phyloP scores from a whole-genome alignment of 495 filamentous ascomycete species.

The Neurospora sp. region DNA sequence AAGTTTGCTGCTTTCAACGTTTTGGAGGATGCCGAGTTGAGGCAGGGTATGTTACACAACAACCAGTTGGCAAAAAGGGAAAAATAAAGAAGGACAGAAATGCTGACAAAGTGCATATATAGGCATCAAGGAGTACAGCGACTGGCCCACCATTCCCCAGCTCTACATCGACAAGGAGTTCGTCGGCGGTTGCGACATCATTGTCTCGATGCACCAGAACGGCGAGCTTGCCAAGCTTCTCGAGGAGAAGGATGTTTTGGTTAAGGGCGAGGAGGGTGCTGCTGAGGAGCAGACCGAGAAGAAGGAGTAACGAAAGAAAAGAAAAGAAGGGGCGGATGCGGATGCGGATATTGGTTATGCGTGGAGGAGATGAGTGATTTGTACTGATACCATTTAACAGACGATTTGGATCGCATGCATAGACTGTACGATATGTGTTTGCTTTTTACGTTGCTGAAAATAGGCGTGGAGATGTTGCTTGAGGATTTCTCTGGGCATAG shows the following conservation, averaged over 20 bases:
- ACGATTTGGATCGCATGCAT: not conserved
- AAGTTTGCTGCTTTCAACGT: conserved; percentile 98
- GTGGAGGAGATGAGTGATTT: not conserved
- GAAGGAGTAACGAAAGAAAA: conserved; percentile 7
- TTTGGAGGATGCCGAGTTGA: conserved; percentile 76
- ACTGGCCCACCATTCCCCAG: conserved; percentile 98
- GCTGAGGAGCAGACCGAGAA: conserved; percentile 8
- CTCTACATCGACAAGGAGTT: conserved; percentile 94
- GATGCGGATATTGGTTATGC: not conserved
- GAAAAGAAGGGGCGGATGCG: not conserved
- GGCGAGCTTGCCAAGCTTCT: conserved; percentile 85
- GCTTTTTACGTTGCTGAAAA: not conserved
- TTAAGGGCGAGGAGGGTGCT: conserved; percentile 5
- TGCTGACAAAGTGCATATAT: conserved; percentile 1
- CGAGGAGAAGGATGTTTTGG: conserved; percentile 77
- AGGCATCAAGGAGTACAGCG: conserved; percentile 98
- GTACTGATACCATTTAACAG: not conserved
- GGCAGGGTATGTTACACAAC: conserved; percentile 54
- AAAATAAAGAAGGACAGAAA: not conserved
- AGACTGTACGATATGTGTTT: not conserved
- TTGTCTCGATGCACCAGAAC: conserved; percentile 96
- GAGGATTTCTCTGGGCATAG: not conserved
- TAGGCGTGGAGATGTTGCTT: not conserved
- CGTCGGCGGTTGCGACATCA: conserved; percentile 91
- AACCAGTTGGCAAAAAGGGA: not conserved